phyloP scores from a whole-genome alignment of 2,329 filamentous ascomycete genomes.

The Stagonosporopsis chrysanthemi region DNA sequence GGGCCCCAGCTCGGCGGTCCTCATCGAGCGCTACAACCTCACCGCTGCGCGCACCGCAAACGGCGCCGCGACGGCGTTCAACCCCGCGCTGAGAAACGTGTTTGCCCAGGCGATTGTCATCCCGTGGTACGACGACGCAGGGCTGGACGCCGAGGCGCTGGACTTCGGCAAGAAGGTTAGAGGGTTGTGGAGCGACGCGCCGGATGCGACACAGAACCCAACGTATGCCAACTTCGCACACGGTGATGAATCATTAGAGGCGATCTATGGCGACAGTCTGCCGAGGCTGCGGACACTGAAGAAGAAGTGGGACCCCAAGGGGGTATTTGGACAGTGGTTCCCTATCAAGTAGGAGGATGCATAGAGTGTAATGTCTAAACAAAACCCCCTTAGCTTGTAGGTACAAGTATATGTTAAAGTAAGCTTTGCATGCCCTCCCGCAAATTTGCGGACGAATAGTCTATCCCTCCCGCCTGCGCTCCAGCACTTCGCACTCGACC shows the following conservation, averaged over 20 bases:
- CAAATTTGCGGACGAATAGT: no score
- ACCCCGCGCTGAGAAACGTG: conserved; percentile 38
- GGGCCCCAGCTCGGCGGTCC: conserved; percentile 43
- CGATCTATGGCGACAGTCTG: conserved; percentile 36
- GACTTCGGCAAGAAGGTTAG: conserved; percentile 45
- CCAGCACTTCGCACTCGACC: neutral
- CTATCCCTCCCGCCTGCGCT: neutral
- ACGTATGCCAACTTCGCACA: conserved; percentile 41
- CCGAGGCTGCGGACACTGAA: conserved; percentile 32
- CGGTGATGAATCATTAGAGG: conserved; percentile 34
- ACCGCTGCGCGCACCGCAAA: conserved; percentile 33
- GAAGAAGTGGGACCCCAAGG: conserved; percentile 34
- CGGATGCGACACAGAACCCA: conserved; percentile 23
- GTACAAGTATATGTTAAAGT: neutral
- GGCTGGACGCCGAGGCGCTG: conserved; percentile 47
- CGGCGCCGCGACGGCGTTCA: conserved; percentile 33
- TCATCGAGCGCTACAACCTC: conserved; percentile 51
- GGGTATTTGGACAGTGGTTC: conserved; percentile 40
- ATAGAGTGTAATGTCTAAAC: no score
- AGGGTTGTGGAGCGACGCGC: conserved; percentile 35
- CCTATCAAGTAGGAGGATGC: conserved; percentile 16
- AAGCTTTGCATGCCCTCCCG: no score
- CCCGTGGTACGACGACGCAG: conserved; percentile 51
- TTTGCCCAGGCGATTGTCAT: conserved; percentile 51
- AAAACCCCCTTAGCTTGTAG: neutral